These are phyloP conservation scores for Tolypocladium guangdongense DNA, from an alignment of 2,329 filamentous ascomycete genomes.

Conservation along the genomic window DNA sequence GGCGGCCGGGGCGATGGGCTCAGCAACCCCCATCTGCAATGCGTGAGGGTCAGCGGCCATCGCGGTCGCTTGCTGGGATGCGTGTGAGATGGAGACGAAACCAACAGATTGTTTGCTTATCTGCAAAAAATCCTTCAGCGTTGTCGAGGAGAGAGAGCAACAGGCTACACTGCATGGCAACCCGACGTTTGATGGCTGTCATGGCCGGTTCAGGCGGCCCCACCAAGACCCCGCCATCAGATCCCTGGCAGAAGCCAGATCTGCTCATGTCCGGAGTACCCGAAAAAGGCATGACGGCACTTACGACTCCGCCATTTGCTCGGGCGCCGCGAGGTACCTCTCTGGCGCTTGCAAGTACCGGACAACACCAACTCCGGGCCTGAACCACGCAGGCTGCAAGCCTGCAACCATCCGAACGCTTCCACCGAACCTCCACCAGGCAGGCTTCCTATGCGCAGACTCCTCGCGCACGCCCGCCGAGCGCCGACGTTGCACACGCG, in stretches of 20 bases:
- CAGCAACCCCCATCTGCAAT: conserved; percentile 12
- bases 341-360: neutral
- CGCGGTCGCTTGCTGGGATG: neutral
- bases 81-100: neutral
- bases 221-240: neutral
- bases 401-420: neutral
- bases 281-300: no score
- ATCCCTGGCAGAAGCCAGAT: neutral
- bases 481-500: conserved; percentile 2
- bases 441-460: neutral
- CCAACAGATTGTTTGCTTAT: neutral
- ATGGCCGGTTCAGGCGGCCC: neutral
- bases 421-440: neutral
- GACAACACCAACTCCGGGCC: neutral
- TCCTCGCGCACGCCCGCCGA: neutral
- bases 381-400: neutral
- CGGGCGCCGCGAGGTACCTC: accelerated
- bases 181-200: no score
- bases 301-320: neutral
- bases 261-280: no score
- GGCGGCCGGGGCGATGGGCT: conserved; percentile 4
- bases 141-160: neutral
- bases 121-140: no score
- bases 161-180: neutral
- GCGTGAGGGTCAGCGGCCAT: conserved; percentile 11